These are phyloP conservation scores for Spizellomyces punctatus DNA, from an alignment of 192 early-diverging fungal species.

Conservation along the genomic window DNA sequence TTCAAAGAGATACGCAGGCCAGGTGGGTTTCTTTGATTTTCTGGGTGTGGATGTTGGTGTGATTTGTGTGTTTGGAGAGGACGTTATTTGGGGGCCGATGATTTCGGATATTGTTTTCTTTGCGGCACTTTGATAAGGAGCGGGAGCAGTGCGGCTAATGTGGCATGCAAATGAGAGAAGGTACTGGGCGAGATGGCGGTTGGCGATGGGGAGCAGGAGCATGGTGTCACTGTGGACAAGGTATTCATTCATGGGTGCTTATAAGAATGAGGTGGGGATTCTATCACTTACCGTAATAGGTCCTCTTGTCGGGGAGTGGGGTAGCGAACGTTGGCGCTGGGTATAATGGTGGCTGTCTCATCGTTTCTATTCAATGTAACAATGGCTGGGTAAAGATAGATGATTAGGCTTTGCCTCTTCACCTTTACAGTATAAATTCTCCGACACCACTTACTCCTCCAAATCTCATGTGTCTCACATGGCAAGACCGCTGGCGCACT, in stretches of 20 bases:
- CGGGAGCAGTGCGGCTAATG: not conserved
- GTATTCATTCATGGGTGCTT: not conserved
- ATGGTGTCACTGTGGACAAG: slow-evolving; percentile 13
- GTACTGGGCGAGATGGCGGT: slow-evolving; percentile 5
- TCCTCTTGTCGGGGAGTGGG: slow-evolving; percentile 1
- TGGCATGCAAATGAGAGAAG: slow-evolving; percentile 6
- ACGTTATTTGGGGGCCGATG: not conserved
- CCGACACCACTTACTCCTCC: not conserved
- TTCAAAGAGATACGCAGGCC: not conserved
- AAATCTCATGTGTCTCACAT: not conserved
- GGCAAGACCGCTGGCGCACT: not conserved
- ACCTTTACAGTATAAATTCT: no score
- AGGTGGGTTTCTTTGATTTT: not conserved
- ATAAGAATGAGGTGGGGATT: not conserved
- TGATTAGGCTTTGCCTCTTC: not conserved
- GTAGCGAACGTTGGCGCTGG: not conserved
- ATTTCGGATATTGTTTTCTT: not conserved
- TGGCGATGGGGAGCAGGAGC: not conserved
- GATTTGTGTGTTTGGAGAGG: not conserved
- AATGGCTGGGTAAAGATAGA: not conserved
- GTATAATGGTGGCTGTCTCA: not conserved
- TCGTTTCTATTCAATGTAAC: slow-evolving; percentile 1
- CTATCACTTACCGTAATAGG: not conserved
- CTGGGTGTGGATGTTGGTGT: not conserved
- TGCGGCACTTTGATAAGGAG: not conserved